Conservation (phyloP, 257 asterid genomes). For the Prunella vulgaris region DNA sequence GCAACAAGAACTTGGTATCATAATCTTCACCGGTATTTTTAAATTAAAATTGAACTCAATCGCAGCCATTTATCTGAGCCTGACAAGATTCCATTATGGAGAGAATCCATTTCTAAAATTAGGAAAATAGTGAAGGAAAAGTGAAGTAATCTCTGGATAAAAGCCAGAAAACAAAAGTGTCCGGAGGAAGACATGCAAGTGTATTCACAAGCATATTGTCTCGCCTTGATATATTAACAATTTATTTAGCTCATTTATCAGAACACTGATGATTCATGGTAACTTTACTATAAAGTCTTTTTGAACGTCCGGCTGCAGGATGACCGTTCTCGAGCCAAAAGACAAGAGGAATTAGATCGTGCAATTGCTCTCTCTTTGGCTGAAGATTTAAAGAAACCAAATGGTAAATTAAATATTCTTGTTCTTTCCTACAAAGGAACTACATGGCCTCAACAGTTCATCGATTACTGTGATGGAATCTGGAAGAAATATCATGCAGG, state of each 20-base stretch:
- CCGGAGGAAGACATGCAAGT: not conserved
- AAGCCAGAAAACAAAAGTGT: not conserved
- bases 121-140: not conserved
- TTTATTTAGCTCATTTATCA: not conserved
- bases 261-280: not conserved
- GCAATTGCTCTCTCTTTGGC: constrained; percentile 80
- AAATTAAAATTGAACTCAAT: not conserved
- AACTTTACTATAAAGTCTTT: not conserved
- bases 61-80: not conserved
- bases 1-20: not conserved
- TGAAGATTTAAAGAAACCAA: constrained; percentile 66
- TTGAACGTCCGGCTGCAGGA: constrained; percentile 40
- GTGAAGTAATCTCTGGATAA: not conserved
- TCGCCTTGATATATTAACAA: not conserved
- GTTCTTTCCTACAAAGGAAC: constrained; percentile 1
- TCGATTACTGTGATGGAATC: not conserved
- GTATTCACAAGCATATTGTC: not conserved
- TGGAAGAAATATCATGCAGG: constrained; percentile 35
- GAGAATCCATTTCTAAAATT: not conserved
- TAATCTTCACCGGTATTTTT: not conserved
- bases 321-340: constrained; percentile 53
- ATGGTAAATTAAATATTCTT: constrained; percentile 29
- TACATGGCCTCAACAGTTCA: not conserved
- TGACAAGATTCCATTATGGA: not conserved
- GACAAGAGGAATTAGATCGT: constrained; percentile 80